Conservation (phyloP, 148 eudicot species). For the Spergularia marina region DNA sequence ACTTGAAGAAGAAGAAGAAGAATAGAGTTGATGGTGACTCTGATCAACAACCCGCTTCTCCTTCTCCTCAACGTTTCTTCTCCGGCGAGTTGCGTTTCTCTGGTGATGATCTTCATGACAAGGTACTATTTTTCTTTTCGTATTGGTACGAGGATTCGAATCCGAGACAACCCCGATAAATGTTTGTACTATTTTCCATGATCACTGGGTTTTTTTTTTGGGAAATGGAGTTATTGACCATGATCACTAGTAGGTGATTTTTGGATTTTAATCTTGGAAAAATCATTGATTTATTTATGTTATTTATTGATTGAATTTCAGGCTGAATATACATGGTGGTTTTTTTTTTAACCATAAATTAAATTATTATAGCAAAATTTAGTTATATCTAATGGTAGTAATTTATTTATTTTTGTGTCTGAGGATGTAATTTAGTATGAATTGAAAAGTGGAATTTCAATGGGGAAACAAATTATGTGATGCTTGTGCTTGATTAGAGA, state of each 20-base stretch:
- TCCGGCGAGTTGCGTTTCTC: constrained; percentile 51
- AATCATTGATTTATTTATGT: too few relatives aligned
- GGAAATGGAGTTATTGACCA: neutral
- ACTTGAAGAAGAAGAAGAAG: constrained; percentile 29
- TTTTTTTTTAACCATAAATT: neutral
- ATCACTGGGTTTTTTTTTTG: neutral
- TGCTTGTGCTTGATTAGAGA: too few relatives aligned
- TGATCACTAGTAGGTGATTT: too few relatives aligned
- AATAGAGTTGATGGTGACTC: constrained; percentile 9
- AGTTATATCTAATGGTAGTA: too few relatives aligned
- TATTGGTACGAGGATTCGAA: too few relatives aligned
- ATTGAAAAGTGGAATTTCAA: too few relatives aligned
- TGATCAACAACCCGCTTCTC: constrained; percentile 25
- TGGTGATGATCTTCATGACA: constrained; percentile 21
- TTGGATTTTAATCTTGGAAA: too few relatives aligned
- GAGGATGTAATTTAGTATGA: too few relatives aligned
- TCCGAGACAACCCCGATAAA: too few relatives aligned
- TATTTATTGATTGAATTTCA: neutral
- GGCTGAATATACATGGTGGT: neutral
- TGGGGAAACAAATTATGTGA: too few relatives aligned
- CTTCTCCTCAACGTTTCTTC: constrained; percentile 39
- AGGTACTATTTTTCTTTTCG: constrained; percentile 39
- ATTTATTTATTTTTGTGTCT: too few relatives aligned
- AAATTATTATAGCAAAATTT: too few relatives aligned
- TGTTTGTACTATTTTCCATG: neutral